phyloP scores from a whole-genome alignment of 2,329 filamentous ascomycete species.

The Ophiostoma populinum region DNA sequence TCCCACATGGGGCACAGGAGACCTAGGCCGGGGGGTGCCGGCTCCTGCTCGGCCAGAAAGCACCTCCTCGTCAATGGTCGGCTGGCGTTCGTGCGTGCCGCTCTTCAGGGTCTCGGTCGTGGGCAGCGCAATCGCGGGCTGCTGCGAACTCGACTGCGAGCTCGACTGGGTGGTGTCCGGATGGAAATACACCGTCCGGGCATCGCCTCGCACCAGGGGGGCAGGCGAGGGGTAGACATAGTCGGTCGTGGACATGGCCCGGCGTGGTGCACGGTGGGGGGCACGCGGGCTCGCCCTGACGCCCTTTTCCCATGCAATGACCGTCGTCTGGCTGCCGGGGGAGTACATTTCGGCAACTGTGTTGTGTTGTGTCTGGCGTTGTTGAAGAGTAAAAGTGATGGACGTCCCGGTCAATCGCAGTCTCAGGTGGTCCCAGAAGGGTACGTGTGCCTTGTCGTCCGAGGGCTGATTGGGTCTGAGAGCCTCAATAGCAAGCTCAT shows the following conservation, averaged over 20 bases:
- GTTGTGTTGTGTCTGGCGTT: neutral
- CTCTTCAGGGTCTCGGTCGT: neutral
- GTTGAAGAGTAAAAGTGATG: neutral
- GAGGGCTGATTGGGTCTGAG: neutral
- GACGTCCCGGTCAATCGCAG: no score
- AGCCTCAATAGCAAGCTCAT: constrained; percentile 1
- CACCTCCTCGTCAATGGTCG: constrained; percentile 8
- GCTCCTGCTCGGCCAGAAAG: neutral
- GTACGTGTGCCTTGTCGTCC: neutral
- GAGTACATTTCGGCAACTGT: neutral
- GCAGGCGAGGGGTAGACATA: constrained; percentile 19
- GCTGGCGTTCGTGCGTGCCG: constrained; percentile 4
- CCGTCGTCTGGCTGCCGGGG: neutral
- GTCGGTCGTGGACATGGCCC: constrained; percentile 30
- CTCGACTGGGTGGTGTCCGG: neutral
- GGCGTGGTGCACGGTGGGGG: constrained; percentile 22
- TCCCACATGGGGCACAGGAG: neutral
- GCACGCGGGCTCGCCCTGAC: constrained; percentile 14
- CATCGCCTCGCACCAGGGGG: constrained; percentile 7
- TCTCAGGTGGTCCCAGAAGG: neutral
- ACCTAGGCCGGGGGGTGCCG: neutral
- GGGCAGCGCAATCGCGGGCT: neutral
- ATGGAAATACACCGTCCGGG: constrained; percentile 8
- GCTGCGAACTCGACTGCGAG: neutral
- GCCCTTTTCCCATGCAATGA: neutral